Evolutionary conservation across 192 early-diverging fungal genomes (phyloP).

Genomic region (Diversispora eburnea): DNA sequence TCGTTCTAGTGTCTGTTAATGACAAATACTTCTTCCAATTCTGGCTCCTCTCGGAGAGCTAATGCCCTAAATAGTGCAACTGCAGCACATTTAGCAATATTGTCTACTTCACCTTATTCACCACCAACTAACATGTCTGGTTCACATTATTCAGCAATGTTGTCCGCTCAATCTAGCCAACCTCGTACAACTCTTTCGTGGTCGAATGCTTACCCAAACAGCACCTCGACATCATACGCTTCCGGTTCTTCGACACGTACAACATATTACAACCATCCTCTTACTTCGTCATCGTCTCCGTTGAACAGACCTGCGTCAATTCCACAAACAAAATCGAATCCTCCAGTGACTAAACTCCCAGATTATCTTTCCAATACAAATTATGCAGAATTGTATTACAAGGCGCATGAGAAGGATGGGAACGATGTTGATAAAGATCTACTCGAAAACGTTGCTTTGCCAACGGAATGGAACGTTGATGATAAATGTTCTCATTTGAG

Average conservation of each 20-base stretch:
- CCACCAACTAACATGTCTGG: background rate
- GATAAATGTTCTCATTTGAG: constrained; percentile 54
- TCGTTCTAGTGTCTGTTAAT: background rate
- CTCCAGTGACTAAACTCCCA: constrained; percentile 4
- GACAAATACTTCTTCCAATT: constrained; percentile 22
- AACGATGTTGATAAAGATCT: background rate
- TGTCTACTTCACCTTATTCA: background rate
- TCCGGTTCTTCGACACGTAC: background rate
- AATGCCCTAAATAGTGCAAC: background rate
- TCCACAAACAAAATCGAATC: background rate
- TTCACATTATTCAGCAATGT: constrained; percentile 5
- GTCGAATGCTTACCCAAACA: background rate
- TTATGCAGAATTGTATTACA: constrained; percentile 20
- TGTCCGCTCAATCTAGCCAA: background rate
- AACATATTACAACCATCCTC: background rate
- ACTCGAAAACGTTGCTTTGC: constrained; percentile 37
- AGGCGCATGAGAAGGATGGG: background rate
- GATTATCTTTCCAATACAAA: constrained; percentile 26
- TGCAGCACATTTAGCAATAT: constrained; percentile 7
- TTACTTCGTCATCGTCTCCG: background rate
- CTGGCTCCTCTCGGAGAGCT: constrained; percentile 5
- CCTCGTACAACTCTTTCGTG: background rate
- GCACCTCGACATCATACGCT: background rate
- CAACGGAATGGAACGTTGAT: constrained; percentile 57
- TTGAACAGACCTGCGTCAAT: background rate